Evolutionary conservation across 225 moss, liverwort and hornwort species (phyloP).

Genomic region (Takakia lepidozioides): DNA sequence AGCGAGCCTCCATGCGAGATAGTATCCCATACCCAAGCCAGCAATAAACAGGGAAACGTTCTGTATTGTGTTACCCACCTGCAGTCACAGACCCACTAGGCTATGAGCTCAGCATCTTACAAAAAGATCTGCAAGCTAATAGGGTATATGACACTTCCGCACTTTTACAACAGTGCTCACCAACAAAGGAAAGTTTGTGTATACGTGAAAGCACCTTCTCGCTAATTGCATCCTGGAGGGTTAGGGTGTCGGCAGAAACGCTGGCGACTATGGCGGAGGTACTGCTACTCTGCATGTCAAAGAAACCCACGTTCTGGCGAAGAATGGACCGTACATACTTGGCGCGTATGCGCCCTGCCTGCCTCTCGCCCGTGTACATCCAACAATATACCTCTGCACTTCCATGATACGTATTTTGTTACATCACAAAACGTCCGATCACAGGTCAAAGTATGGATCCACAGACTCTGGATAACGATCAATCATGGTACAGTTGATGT

Average conservation of each 20-base stretch:
- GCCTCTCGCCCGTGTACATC: constrained; percentile 79
- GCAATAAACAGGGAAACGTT: constrained; percentile 27
- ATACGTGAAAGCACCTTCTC: too few species aligned
- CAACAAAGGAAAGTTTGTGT: too few species aligned
- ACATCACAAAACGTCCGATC: too few species aligned
- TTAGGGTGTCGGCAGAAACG: constrained; percentile 46
- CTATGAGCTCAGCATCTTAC: too few species aligned
- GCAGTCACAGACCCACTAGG: background rate
- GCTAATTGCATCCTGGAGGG: constrained; percentile 67
- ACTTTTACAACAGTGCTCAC: too few species aligned
- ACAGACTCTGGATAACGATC: too few species aligned
- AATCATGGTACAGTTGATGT: too few species aligned
- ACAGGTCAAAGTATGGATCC: too few species aligned
- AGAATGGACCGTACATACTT: constrained; percentile 63
- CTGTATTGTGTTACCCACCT: constrained; percentile 46
- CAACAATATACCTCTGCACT: constrained; percentile 72
- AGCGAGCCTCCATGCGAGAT: constrained; percentile 34
- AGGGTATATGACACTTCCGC: too few species aligned
- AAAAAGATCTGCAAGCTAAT: too few species aligned
- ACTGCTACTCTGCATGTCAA: constrained; percentile 41
- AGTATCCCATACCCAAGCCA: constrained; percentile 25
- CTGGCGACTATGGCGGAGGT: constrained; percentile 39
- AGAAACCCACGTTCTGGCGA: constrained; percentile 61
- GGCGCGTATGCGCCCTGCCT: constrained; percentile 50
- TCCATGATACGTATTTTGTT: constrained; percentile 13